Evolutionary conservation across 345 rosid species (phyloP).

Genomic region (Nasturtium officinale): DNA sequence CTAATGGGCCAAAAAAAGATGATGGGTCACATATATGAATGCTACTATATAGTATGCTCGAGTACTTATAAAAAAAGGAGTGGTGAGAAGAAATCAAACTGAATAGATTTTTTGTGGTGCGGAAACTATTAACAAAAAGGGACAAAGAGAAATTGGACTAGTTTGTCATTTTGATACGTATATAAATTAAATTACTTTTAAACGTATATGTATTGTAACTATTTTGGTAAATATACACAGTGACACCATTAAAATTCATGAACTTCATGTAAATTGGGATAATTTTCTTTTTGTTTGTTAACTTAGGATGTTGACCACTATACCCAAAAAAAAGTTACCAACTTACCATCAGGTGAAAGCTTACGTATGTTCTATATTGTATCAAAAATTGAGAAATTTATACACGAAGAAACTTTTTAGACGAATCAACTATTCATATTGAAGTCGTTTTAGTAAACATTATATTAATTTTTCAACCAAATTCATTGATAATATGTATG

Average conservation of each 20-base stretch:
- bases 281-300: too few species aligned
- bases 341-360: neutral
- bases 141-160: neutral
- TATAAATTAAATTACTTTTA: neutral
- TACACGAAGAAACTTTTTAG: too few species aligned
- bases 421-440: too few species aligned
- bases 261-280: neutral
- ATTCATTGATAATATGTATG: neutral
- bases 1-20: neutral
- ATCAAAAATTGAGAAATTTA: neutral
- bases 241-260: neutral
- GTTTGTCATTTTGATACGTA: neutral
- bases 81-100: slow-evolving; percentile 9
- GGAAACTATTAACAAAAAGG: neutral
- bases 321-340: neutral
- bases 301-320: neutral
- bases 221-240: neutral
- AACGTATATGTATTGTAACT: neutral
- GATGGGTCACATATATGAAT: neutral
- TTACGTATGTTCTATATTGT: neutral
- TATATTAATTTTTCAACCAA: neutral
- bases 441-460: neutral
- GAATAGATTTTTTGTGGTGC: neutral
- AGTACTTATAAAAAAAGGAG: neutral
- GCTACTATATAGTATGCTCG: neutral